Base-by-base conservation (phyloP, 2,329 filamentous ascomycete species). In the Septoria linicola region DNA sequence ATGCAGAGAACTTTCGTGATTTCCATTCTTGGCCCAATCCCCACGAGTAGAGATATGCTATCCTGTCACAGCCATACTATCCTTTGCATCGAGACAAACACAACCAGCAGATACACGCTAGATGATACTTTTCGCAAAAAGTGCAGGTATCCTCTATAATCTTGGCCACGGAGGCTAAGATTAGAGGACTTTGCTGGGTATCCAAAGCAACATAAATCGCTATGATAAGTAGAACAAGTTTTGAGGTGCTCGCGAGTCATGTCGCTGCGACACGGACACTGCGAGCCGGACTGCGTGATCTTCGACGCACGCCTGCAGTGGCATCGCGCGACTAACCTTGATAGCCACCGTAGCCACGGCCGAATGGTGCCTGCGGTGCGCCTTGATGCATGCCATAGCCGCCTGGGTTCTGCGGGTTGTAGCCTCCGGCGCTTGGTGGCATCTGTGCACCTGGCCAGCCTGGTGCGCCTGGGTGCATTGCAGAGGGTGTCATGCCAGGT, bases 381-480 rank as follows among this genome's bases (percentile, higher is more conserved):
- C 73, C 76, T 54, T 70, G 73, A 49, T 76, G 76, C 64, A 79
- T 80, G 64, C 77, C 76, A 46, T 61, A 67, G 57, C 71, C 71
- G 60, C 59, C 63, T 55, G 77, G 75, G 49, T 75, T 72, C 57
- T 78, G 78, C 57, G 78, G 78, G 59, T 88, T 89, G 67, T 90
- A 96, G 55, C 89, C 89, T 63, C 88, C 89, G 62, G 88, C 87
- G 67, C 86, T 93, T 61, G 75, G 77, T 31, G 78, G 77, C 66
- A 59, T 39, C 57, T 59, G 55, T 74, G 75, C 59, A 35, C 44
- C 44, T 69, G 72, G 65, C 74, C 74, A 68, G 72, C 73, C 49
- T 67, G 70, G 66, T 68, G 73, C 68, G 14, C 55, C 43, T 13
- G 57, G 59, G 32, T 60, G 58, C 50, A 57, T 55, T 25, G 50